These are phyloP conservation scores for Leonotis leonurus DNA, from an alignment of 257 asterid species.

Conservation along the genomic window DNA sequence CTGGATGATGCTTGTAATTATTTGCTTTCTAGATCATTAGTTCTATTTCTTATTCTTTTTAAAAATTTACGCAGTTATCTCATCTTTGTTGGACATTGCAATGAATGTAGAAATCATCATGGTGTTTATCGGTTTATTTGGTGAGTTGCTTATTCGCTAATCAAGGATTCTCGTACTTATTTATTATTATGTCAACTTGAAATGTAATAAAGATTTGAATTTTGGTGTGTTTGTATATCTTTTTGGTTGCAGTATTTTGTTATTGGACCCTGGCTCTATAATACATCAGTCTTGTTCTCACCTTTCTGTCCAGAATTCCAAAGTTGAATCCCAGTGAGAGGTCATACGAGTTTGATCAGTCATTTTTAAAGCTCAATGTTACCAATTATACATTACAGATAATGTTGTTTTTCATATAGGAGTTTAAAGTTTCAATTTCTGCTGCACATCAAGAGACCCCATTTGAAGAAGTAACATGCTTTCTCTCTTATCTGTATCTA, in stretches of 20 bases:
- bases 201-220: neutral
- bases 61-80: slow-evolving; percentile 28
- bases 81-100: slow-evolving; percentile 29
- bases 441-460: slow-evolving; percentile 19
- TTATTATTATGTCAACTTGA: neutral
- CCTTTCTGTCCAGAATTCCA: slow-evolving; percentile 11
- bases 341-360: slow-evolving; percentile 7
- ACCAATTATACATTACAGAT: neutral
- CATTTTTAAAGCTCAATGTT: neutral
- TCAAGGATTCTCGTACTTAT: no score
- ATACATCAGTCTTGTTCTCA: slow-evolving; percentile 13
- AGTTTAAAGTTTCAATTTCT: slow-evolving; percentile 17
- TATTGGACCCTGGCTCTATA: slow-evolving; percentile 41
- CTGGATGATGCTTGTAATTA: no score
- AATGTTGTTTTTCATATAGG: slow-evolving; percentile 17
- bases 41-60: neutral
- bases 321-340: slow-evolving; percentile 28
- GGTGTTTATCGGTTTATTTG: slow-evolving; percentile 36
- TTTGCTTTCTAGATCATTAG: neutral
- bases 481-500: slow-evolving; percentile 7
- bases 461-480: slow-evolving; percentile 27
- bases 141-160: slow-evolving; percentile 29
- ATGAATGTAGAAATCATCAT: slow-evolving; percentile 27
- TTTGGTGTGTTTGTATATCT: neutral
- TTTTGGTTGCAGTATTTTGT: slow-evolving; percentile 37